These are phyloP conservation scores for Cyberlindnera meyerae DNA, from an alignment of 805 yeast species.

Conservation along the genomic window DNA sequence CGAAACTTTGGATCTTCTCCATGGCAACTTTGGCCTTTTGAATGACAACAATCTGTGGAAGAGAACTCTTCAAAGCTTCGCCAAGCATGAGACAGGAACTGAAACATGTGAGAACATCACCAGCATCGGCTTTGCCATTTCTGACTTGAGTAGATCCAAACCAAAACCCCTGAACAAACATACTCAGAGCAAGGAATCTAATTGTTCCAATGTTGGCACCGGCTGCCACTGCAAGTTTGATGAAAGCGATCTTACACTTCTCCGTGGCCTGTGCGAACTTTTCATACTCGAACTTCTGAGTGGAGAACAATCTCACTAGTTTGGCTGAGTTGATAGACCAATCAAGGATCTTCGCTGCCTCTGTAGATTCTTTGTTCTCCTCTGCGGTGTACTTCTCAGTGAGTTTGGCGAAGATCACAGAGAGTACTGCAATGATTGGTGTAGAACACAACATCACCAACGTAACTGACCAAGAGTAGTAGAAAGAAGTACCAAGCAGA, in stretches of 20 bases:
- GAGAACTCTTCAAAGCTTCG: conserved; percentile 46
- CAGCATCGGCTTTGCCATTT: conserved; percentile 44
- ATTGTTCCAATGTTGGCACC: conserved; percentile 53
- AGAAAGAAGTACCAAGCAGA: conserved; percentile 59
- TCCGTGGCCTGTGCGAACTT: conserved; percentile 34
- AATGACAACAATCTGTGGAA: conserved; percentile 54
- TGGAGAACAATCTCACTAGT: conserved; percentile 57
- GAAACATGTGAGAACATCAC: conserved; percentile 76
- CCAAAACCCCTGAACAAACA: conserved; percentile 92
- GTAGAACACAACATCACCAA: conserved; percentile 67
- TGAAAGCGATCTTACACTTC: conserved; percentile 34
- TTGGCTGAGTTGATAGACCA: conserved; percentile 64
- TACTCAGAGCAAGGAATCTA: conserved; percentile 53
- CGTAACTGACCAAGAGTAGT: conserved; percentile 82
- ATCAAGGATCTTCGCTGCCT: conserved; percentile 55
- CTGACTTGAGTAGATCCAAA: conserved; percentile 71
- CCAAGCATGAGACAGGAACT: conserved; percentile 77
- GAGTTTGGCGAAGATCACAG: conserved; percentile 45
- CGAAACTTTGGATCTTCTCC: conserved; percentile 38
- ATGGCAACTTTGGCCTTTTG: conserved; percentile 74
- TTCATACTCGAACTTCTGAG: conserved; percentile 46
- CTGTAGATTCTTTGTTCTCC: conserved; percentile 55
- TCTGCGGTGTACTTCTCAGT: conserved; percentile 43
- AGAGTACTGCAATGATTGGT: conserved; percentile 57
- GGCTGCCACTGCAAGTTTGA: conserved; percentile 41